Percentiles rank a stretch among this genome's conserved stretches.
Conservation (phyloP, 306 rosid genomes). For the Acacia melanoxylon region DNA sequence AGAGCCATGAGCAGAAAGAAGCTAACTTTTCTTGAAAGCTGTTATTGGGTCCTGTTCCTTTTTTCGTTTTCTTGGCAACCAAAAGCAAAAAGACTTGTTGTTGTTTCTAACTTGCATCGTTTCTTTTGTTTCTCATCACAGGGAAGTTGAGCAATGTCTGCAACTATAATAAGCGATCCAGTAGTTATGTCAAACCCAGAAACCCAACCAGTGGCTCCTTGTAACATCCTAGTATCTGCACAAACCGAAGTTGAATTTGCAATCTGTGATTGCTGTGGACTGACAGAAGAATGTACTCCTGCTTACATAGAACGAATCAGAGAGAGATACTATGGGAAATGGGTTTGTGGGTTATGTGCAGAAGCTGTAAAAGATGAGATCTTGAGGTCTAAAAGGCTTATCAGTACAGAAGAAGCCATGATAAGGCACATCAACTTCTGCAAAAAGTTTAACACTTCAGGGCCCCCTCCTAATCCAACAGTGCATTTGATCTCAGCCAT, state of each 20-base stretch:
- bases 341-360: conserved; percentile 92
- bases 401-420: conserved; percentile 89
- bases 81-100: neutral
- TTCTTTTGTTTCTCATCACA: conserved; percentile 26
- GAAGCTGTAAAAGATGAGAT: conserved; percentile 94
- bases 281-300: conserved; percentile 89
- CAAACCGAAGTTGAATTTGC: conserved; percentile 72
- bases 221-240: conserved; percentile 34
- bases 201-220: conserved; percentile 45
- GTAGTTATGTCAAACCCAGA: conserved; percentile 60
- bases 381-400: conserved; percentile 63
- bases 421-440: conserved; percentile 74
- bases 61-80: neutral
- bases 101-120: neutral
- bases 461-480: conserved; percentile 79
- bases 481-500: conserved; percentile 80
- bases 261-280: conserved; percentile 85
- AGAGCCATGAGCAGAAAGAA: neutral
- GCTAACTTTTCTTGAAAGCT: neutral
- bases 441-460: conserved; percentile 60
- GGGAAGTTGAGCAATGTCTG: conserved; percentile 69
- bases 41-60: neutral
- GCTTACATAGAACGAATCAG: conserved; percentile 75
- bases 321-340: conserved; percentile 66
- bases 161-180: conserved; percentile 67